Percentiles rank a stretch among this genome's conserved stretches.
phyloP scores from a whole-genome alignment of 306 rosid species.

The Malus asiatica region DNA sequence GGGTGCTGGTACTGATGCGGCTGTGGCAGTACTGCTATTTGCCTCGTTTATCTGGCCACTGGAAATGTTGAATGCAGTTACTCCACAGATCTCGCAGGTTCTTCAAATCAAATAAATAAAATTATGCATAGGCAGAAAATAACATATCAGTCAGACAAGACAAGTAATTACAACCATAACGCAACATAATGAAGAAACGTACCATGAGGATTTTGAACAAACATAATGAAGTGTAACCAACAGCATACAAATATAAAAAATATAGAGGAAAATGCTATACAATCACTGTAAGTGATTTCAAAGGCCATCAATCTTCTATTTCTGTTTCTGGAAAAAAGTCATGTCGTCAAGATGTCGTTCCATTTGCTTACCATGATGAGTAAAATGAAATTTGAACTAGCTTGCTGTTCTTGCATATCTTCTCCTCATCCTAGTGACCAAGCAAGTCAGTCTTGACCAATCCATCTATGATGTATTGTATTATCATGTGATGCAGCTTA shows the following conservation, averaged over 20 bases:
- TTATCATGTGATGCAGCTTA: background rate
- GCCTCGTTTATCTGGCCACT: slow-evolving; percentile 15
- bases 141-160: background rate
- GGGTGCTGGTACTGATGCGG: slow-evolving; percentile 19
- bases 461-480: background rate
- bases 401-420: background rate
- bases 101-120: slow-evolving; percentile 10
- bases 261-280: background rate
- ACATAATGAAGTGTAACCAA: background rate
- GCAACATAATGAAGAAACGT: background rate
- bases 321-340: background rate
- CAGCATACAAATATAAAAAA: background rate
- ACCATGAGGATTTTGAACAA: background rate
- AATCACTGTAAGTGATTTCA: background rate
- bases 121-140: background rate
- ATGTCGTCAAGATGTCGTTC: background rate
- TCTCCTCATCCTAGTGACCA: background rate
- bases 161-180: background rate
- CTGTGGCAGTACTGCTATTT: background rate
- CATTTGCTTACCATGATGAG: background rate
- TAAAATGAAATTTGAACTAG: background rate
- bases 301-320: background rate
- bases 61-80: slow-evolving; percentile 22
- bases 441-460: background rate
- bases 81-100: slow-evolving; percentile 39